Evolutionary conservation across 2,329 filamentous ascomycete genomes (phyloP).

Genomic region (Tolypocladium ovalisporum): DNA sequence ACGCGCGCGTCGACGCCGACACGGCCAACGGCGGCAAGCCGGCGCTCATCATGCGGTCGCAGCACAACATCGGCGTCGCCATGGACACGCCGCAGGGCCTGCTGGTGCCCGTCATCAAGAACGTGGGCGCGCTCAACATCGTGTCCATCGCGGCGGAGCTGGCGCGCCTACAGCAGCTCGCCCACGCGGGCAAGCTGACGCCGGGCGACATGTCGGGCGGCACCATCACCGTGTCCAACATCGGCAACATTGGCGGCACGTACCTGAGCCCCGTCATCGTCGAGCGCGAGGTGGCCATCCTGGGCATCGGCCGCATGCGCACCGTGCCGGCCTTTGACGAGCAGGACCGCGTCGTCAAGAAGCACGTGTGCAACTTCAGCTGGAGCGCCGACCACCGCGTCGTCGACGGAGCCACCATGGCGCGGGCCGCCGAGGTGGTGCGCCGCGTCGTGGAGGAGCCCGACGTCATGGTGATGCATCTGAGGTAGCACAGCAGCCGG

Average conservation of each 20-base stretch:
- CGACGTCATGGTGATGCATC: conserved; percentile 73
- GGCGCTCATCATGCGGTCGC: conserved; percentile 62
- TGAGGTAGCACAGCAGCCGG: conserved; percentile 42
- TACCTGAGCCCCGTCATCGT: conserved; percentile 89
- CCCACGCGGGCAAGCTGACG: conserved; percentile 62
- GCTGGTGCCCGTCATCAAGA: conserved; percentile 81
- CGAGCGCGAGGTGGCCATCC: conserved; percentile 79
- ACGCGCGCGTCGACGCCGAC: conserved; percentile 65
- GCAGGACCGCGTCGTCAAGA: conserved; percentile 51
- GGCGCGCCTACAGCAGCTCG: conserved; percentile 59
- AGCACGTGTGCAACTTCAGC: conserved; percentile 80
- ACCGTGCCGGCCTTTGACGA: conserved; percentile 69
- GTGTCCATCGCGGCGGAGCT: conserved; percentile 70
- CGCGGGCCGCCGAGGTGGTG: conserved; percentile 76
- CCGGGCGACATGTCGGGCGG: conserved; percentile 70
- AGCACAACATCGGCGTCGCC: conserved; percentile 91
- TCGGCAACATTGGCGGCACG: conserved; percentile 87
- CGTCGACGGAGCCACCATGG: conserved; percentile 90
- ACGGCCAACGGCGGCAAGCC: conserved; percentile 49
- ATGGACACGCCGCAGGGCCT: conserved; percentile 88
- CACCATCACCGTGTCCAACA: conserved; percentile 94
- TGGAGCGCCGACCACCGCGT: conserved; percentile 95
- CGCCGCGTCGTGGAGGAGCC: conserved; percentile 71
- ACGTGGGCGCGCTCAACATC: conserved; percentile 69
- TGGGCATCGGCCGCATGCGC: conserved; percentile 76